phyloP scores from a whole-genome alignment of 371 early-diverging fungal species.

The Saksenaea vasiformis region DNA sequence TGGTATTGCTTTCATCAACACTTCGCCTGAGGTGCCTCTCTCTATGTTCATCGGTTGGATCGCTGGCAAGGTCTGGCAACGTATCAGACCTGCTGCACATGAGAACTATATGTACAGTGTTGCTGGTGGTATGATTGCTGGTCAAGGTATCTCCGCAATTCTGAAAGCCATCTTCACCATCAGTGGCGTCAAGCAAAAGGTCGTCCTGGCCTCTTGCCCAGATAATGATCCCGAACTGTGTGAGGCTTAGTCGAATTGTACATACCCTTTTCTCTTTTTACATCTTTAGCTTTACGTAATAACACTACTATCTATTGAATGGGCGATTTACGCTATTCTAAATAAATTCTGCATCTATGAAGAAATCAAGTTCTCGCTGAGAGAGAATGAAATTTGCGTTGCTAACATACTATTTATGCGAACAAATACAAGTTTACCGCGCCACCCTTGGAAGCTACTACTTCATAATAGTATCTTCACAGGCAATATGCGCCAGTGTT shows the following conservation, averaged over 20 bases:
- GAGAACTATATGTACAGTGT: conserved; percentile 61
- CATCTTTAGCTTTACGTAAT: background rate
- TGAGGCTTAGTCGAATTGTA: background rate
- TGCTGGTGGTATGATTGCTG: conserved; percentile 75
- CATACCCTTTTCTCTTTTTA: conserved; percentile 1
- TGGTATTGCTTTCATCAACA: conserved; percentile 73
- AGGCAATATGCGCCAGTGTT: too few species aligned
- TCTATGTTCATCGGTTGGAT: conserved; percentile 66
- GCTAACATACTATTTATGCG: too few species aligned
- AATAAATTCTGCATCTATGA: too few species aligned
- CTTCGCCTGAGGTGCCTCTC: conserved; percentile 54
- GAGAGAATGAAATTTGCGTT: too few species aligned
- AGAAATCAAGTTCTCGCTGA: too few species aligned
- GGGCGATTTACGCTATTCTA: too few species aligned
- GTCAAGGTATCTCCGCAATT: conserved; percentile 74
- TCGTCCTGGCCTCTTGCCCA: conserved; percentile 36
- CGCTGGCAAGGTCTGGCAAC: conserved; percentile 59
- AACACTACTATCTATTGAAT: too few species aligned
- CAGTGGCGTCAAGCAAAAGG: conserved; percentile 25
- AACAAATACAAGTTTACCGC: too few species aligned
- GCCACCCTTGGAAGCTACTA: too few species aligned
- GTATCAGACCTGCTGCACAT: conserved; percentile 27
- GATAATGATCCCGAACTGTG: conserved; percentile 30
- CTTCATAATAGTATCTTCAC: too few species aligned
- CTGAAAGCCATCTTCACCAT: conserved; percentile 61